A percentile compares a stretch with the other conserved stretches of the same genome.
Evolutionary conservation across 1,139 yeast species (phyloP).

Genomic region (Pichia sp.): DNA sequence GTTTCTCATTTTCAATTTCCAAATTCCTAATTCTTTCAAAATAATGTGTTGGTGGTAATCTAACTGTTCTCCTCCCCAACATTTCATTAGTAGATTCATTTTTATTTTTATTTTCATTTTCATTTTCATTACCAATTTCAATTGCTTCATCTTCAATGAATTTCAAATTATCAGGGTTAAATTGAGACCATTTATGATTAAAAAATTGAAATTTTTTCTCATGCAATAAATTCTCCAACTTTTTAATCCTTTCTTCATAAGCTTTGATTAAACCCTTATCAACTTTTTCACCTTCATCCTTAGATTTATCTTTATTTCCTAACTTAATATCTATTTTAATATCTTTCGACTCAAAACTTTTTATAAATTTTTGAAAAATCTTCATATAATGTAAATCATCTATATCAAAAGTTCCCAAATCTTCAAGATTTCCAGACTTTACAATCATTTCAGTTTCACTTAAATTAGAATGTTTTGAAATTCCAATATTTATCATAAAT

Average conservation of each 20-base stretch:
- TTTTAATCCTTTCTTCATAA: constrained; percentile 52
- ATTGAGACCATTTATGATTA: constrained; percentile 30
- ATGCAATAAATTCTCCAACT: constrained; percentile 60
- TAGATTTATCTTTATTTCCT: neutral
- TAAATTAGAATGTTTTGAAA: too few species aligned
- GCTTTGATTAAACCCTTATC: constrained; percentile 38
- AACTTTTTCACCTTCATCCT: constrained; percentile 9
- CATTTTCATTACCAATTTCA: neutral
- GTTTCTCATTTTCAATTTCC: constrained; percentile 26
- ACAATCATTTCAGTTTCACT: neutral
- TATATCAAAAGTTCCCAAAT: constrained; percentile 28
- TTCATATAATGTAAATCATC: constrained; percentile 26
- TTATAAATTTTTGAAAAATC: constrained; percentile 28
- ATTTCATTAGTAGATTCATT: too few species aligned
- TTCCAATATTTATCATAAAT: constrained; percentile 40
- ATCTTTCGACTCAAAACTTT: constrained; percentile 31
- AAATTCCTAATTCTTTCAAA: constrained; percentile 33
- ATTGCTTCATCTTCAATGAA: too few species aligned
- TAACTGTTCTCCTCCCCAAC: constrained; percentile 18
- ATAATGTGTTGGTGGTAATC: constrained; percentile 27
- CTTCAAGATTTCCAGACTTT: constrained; percentile 17
- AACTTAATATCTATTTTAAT: constrained; percentile 19
- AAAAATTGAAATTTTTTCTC: constrained; percentile 57
- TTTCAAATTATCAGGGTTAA: neutral
- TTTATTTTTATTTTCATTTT: neutral